Evolutionary conservation across 169 alveolate genomes (phyloP), one percentile per base, ranked within the genome.

Genomic region (Eimeria acervulina): DNA sequence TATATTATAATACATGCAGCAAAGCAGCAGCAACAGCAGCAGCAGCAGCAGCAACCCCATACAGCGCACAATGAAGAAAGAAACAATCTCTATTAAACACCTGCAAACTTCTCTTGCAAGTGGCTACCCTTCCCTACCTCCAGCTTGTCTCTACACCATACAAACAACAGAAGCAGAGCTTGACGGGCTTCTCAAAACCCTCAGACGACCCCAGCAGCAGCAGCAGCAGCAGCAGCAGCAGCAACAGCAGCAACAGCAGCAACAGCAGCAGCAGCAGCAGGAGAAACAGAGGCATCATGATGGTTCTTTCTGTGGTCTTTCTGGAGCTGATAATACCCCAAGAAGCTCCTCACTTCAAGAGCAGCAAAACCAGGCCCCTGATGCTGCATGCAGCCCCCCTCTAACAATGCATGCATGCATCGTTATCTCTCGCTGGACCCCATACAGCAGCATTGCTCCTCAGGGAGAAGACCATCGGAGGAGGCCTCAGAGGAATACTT

Each of bases 221-320:
- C 68, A 78, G 89, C 89, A 44, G 44, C 47, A 36, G 83, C 83
- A 72, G 52, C 47, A n/a, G 47, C 83, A 72, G 83, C 83, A 72
- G 83, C 83, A 72, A 19, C 83, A 36, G 83, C 83, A 72, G 83
- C 40, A 72, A 19, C 83, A 72, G 21, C 44, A 28, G 83, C 83
- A 28, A 5, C 40, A 72, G 83, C 83, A 19, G 83, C 83, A 72
- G 83, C 47, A 72, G 83, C 74, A 23, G 74, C 74, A 47, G 55
- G 19, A 47, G 12, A 12, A 47, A 47, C 55, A 47, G 55, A 12
- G 55, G 55, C 55, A 47, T 4, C 28, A 63, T 17, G 74, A 17
- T 5, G 55, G 55, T 12, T 47, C 55, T 12, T 47, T 47, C 55
- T 5, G 55, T 12, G 55, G 55, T 12, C 19, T 47, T 47, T 5